Evolutionary conservation across 768 basidiomycete genomes (phyloP).

Genomic region (Cubamyces sp.): DNA sequence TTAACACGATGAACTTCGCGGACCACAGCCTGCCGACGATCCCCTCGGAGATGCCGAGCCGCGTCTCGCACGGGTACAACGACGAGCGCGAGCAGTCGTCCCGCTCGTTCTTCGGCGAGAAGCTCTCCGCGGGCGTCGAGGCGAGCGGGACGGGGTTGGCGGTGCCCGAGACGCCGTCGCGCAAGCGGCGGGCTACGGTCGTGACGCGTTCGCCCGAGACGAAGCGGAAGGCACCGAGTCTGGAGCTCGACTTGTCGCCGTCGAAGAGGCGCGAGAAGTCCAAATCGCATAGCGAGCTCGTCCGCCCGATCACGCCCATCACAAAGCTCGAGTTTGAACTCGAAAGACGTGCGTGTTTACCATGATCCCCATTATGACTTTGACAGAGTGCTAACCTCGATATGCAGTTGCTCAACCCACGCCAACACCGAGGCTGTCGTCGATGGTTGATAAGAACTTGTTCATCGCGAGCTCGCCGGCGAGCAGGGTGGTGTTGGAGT

Average conservation of each 20-base stretch:
- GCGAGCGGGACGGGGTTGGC: constrained; percentile 17
- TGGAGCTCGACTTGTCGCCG: constrained; percentile 55
- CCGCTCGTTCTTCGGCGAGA: background rate
- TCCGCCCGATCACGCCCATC: constrained; percentile 69
- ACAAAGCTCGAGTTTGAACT: constrained; percentile 67
- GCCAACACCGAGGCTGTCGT: constrained; percentile 54
- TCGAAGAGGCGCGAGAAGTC: constrained; percentile 70
- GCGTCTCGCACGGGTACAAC: constrained; percentile 7
- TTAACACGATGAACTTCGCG: constrained; percentile 19
- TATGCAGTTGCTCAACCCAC: constrained; percentile 29
- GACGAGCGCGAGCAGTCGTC: background rate
- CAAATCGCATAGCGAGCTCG: constrained; percentile 65
- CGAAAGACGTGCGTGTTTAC: constrained; percentile 53
- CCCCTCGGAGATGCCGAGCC: constrained; percentile 32
- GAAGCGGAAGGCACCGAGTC: constrained; percentile 21
- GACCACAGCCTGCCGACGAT: constrained; percentile 30
- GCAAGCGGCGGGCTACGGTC: constrained; percentile 62
- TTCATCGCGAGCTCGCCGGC: constrained; percentile 61
- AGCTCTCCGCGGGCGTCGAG: background rate
- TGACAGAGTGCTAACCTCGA: background rate
- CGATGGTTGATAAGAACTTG: constrained; percentile 68
- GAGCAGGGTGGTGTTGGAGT: constrained; percentile 50
- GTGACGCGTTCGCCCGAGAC: constrained; percentile 63
- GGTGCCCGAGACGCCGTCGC: constrained; percentile 39
- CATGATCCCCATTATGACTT: background rate